These are phyloP conservation scores for Immersiporthe knoxdaviesiana DNA, from an alignment of 2,329 filamentous ascomycete genomes.

Conservation along the genomic window DNA sequence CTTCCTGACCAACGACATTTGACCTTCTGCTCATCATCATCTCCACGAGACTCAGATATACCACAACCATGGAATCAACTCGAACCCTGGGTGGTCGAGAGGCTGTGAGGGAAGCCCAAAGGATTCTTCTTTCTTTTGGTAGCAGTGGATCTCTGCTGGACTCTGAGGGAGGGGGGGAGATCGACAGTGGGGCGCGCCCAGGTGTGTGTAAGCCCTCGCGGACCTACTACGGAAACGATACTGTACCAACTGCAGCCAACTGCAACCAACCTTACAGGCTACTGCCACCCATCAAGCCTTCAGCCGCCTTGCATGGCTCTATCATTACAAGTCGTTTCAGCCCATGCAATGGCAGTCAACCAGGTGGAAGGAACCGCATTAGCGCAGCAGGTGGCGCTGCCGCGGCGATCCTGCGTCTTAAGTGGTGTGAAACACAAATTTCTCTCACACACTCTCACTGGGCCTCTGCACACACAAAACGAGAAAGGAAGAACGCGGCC, in stretches of 20 bases:
- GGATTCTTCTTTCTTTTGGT: neutral
- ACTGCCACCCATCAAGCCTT: neutral
- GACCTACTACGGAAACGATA: constrained; percentile 1
- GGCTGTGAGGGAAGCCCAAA: neutral
- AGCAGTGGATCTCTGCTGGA: neutral
- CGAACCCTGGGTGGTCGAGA: neutral
- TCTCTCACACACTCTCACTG: neutral
- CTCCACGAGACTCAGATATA: neutral
- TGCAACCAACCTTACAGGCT: too few relatives aligned
- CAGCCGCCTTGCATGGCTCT: constrained; percentile 3
- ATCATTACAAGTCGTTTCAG: constrained; percentile 20
- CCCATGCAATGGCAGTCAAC: constrained; percentile 11
- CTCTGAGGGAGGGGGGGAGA: neutral
- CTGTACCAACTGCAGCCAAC: neutral
- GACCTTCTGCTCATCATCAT: neutral
- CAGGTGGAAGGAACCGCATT: constrained; percentile 3
- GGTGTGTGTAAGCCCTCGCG: constrained; percentile 15
- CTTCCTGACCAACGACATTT: neutral
- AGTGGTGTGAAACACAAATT: constrained; percentile 5
- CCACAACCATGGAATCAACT: neutral
- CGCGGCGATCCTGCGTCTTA: constrained; percentile 11
- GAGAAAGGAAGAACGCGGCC: neutral
- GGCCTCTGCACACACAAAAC: neutral
- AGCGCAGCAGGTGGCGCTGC: neutral
- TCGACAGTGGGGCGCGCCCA: constrained; percentile 1